Evolutionary conservation across 208 protist genomes (phyloP), one percentile per base, ranked within the genome.

Genomic region (Leishmania tropica): DNA sequence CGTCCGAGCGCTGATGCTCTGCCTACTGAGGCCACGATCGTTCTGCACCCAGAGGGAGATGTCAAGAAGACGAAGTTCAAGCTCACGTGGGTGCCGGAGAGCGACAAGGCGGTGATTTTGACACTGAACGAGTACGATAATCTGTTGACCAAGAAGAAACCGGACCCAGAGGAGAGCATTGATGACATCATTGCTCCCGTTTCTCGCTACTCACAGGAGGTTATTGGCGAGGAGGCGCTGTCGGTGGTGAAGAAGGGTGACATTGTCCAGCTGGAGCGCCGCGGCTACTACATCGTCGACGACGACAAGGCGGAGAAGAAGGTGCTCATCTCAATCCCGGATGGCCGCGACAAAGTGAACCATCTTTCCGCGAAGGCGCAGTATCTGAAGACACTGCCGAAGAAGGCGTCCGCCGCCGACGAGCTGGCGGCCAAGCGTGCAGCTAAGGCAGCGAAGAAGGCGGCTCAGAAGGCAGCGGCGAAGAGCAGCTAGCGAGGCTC

Each of bases 31-130:
- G 94, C 94, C 56, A 88, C 87, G 71, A 90, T 95, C 65, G 86
- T 92, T 72, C 89, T 99, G 15, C 88, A 99, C 78, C 91, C 97
- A 15, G 90, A 98, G 71, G 98, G 98, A 45, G 94, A 99, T 80
- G 98, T 99, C 74, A 99, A 99, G 87, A 97, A 95, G 75, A 99
- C 99, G 64, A 99, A 99, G 85, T 96, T 98, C 85, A 99, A 99
- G 93, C 82, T 99, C 13, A 99, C 98, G 17, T 99, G 99, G 99
- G 82, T 99, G 17, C 75, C 98, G 21, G 93, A 96, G 72, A 93
- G 90, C 79, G 84, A 91, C n/a, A 88, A 89, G 31, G 80, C 90
- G 15, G 83, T 98, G 17, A 40, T 84, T 42, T 88, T 99, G 17
- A 83, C 88, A 31, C 84, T 99, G 17, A 88, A 92, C 72, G 96